Evolutionary conservation across 768 basidiomycete genomes (phyloP).

Genomic region (Tephrocybe sp.): DNA sequence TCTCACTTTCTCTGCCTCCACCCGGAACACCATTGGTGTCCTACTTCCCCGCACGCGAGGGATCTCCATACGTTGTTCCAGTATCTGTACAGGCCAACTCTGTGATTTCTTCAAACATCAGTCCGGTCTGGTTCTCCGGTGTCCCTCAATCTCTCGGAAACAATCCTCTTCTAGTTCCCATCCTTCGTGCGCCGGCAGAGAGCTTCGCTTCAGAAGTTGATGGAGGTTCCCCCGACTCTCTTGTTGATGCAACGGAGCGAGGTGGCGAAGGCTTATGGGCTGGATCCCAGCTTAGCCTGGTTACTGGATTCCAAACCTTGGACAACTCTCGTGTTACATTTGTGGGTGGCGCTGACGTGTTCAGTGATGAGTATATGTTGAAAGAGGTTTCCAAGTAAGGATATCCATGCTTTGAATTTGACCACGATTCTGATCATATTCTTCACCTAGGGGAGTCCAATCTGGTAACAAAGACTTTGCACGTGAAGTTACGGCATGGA

Average conservation of each 20-base stretch:
- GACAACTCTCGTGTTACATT: slow-evolving; percentile 78
- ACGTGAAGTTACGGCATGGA: slow-evolving; percentile 79
- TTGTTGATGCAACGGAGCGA: slow-evolving; percentile 71
- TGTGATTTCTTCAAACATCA: slow-evolving; percentile 43
- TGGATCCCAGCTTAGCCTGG: slow-evolving; percentile 71
- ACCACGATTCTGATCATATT: slow-evolving; percentile 2
- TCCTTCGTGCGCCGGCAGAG: slow-evolving; percentile 73
- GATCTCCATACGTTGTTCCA: slow-evolving; percentile 63
- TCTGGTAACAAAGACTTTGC: slow-evolving; percentile 78
- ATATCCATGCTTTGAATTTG: neutral
- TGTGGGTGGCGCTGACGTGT: slow-evolving; percentile 76
- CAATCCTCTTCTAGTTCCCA: slow-evolving; percentile 80
- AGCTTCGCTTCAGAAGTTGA: slow-evolving; percentile 74
- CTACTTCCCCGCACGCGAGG: slow-evolving; percentile 76
- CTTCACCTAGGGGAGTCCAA: slow-evolving; percentile 42
- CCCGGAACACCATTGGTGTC: slow-evolving; percentile 82
- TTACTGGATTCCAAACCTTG: slow-evolving; percentile 86
- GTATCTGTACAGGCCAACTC: slow-evolving; percentile 46
- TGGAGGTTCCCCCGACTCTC: slow-evolving; percentile 57
- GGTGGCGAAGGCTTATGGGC: slow-evolving; percentile 82
- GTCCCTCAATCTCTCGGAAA: slow-evolving; percentile 59
- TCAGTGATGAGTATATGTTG: slow-evolving; percentile 71
- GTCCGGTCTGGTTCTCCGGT: slow-evolving; percentile 78
- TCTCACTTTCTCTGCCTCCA: slow-evolving; percentile 85
- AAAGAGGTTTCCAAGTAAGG: slow-evolving; percentile 62